Evolutionary conservation across 2,329 filamentous ascomycete genomes (phyloP).

Genomic region (Cladosporium sp.): DNA sequence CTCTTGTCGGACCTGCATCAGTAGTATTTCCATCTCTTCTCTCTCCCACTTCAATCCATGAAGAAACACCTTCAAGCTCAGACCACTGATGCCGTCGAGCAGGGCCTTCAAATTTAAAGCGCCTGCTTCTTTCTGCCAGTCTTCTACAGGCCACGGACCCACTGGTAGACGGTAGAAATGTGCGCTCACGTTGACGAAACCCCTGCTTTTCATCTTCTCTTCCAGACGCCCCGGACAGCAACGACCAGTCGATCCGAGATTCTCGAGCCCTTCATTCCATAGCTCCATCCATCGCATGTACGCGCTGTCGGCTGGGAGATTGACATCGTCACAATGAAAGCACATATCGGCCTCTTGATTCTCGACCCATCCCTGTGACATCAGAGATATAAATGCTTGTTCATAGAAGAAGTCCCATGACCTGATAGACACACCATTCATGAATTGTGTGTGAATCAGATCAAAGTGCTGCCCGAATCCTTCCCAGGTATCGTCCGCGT

Average conservation of each 20-base stretch:
- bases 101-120: slow-evolving; percentile 29
- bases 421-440: slow-evolving; percentile 30
- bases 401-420: slow-evolving; percentile 30
- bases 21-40: slow-evolving; percentile 32
- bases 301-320: slow-evolving; percentile 30
- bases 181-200: slow-evolving; percentile 36
- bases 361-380: slow-evolving; percentile 42
- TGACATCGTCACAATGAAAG: slow-evolving; percentile 33
- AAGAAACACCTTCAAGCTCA: slow-evolving; percentile 31
- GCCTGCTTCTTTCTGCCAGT: slow-evolving; percentile 28
- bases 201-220: slow-evolving; percentile 36
- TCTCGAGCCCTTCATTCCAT: slow-evolving; percentile 29
- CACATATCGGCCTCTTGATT: slow-evolving; percentile 38
- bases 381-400: slow-evolving; percentile 28
- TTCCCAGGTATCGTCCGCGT: slow-evolving; percentile 26
- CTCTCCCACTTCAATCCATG: slow-evolving; percentile 31
- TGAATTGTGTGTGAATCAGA: slow-evolving; percentile 32
- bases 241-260: slow-evolving; percentile 26
- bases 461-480: slow-evolving; percentile 30
- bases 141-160: slow-evolving; percentile 32
- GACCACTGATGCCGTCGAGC: slow-evolving; percentile 30
- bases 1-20: slow-evolving; percentile 30
- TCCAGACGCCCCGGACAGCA: slow-evolving; percentile 35
- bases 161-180: slow-evolving; percentile 34
- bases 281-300: slow-evolving; percentile 26